Evolutionary conservation across 441 rosid species (phyloP).

Genomic region (Gossypium laxum): DNA sequence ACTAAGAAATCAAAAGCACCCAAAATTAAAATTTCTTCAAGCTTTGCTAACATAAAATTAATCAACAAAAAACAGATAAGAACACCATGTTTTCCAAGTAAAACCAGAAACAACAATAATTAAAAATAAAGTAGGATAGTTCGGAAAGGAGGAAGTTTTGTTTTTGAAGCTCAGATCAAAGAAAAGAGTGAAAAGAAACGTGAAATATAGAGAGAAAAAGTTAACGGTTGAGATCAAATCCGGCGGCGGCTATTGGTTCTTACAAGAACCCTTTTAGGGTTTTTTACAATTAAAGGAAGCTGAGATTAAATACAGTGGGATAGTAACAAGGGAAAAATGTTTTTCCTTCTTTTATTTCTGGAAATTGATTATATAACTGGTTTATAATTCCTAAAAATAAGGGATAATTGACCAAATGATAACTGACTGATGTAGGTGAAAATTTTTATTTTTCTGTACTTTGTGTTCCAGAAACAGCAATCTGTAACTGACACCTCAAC

Average conservation of each 20-base stretch:
- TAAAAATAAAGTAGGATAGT: constrained; percentile 9
- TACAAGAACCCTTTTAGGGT: constrained; percentile 78
- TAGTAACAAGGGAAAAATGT: not conserved
- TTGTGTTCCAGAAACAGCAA: constrained; percentile 24
- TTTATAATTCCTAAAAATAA: constrained; percentile 16
- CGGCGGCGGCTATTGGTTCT: constrained; percentile 59
- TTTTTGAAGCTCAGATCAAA: constrained; percentile 15
- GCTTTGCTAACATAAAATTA: not conserved
- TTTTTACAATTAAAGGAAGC: constrained; percentile 31
- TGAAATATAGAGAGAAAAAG: constrained; percentile 17
- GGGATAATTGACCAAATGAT: constrained; percentile 36
- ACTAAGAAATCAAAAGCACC: constrained; percentile 3
- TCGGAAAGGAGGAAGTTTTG: constrained; percentile 14
- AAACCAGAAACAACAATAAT: not conserved
- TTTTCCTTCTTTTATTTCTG: not conserved
- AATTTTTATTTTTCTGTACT: not conserved
- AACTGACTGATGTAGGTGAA: constrained; percentile 27
- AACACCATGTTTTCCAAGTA: constrained; percentile 20
- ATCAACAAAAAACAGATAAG: not conserved
- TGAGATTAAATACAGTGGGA: constrained; percentile 26
- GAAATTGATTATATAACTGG: not conserved
- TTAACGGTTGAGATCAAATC: constrained; percentile 42
- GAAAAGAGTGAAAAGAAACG: not conserved
- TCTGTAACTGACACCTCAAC: constrained; percentile 33
- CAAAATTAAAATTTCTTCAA: not conserved